These are phyloP conservation scores for Syzygium aqueum DNA, from an alignment of 345 rosid species.

Conservation along the genomic window DNA sequence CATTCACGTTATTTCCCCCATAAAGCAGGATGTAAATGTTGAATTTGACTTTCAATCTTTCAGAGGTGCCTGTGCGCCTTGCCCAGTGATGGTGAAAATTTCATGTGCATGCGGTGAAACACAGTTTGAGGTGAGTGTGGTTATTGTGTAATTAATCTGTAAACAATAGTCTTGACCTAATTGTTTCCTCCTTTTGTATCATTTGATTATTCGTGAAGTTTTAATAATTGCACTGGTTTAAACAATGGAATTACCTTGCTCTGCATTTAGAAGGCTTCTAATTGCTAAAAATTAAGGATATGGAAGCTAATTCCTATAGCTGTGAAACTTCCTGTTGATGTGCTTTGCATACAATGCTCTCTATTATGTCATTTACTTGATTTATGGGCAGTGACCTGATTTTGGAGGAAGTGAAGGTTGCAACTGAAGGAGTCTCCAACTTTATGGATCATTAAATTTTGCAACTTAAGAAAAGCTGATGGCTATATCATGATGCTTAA, in stretches of 20 bases:
- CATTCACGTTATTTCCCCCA: not conserved
- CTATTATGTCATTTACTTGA: not conserved
- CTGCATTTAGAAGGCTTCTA: not conserved
- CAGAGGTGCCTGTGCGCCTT: slow-evolving; percentile 95
- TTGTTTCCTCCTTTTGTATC: not conserved
- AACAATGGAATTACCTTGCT: not conserved
- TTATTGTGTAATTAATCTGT: not conserved
- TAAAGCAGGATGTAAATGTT: not conserved
- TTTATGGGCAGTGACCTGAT: not conserved
- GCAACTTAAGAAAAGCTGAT: not conserved
- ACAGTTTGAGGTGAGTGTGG: slow-evolving; percentile 59
- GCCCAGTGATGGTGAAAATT: slow-evolving; percentile 86
- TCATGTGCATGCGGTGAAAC: slow-evolving; percentile 83
- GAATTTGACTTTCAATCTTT: slow-evolving; percentile 5
- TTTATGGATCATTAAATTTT: not conserved
- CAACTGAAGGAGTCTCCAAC: not conserved
- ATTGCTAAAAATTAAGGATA: not conserved
- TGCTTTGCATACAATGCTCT: not conserved
- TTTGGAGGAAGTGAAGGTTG: not conserved
- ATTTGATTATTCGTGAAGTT: not conserved
- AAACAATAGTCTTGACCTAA: not conserved
- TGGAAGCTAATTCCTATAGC: not conserved
- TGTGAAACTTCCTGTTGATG: not conserved
- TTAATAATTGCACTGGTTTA: not conserved
- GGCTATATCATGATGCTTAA: not conserved